Base-by-base conservation (phyloP, 1,284 basidiomycete species). In the Cryptococcus sp. region DNA sequence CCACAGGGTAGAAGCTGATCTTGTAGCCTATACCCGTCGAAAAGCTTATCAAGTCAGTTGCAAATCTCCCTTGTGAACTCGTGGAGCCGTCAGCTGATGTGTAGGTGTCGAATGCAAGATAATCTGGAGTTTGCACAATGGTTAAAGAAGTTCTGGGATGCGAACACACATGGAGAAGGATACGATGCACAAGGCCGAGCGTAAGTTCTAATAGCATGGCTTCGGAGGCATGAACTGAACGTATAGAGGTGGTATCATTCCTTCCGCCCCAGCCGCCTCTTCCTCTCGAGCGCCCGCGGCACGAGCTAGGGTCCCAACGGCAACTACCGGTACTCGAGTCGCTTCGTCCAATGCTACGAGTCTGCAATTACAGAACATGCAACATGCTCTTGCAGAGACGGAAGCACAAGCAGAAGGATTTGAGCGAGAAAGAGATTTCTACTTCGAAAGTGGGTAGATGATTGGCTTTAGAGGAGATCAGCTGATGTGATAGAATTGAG, bases 111-210 rank as follows among this genome's bases (percentile, higher is more conserved):
- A 80, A 98, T 98, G 94, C 96, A 98, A 86, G 96, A 98, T 77
- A 99, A 99, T 76, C 85, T 99, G 63, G 96, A 99, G 74, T 98
- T 98, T 77, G 73, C 94, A 52, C 94, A 99, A 75, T 98, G 94
- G 94, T 81, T 91, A 67, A 93, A 93, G 72, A 87, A 87, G 49
- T 97, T 86, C 76, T 98, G 96, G 94, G 92, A 98, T 69, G 77
- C 82, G 43, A 90, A 96, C 78, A 93, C 85, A 70, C 83, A 85
- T 3, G 94, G 93, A 0, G 85, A 88, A 50, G 81, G 80, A 7
- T 99, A 99, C 70, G 92, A 98, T 70, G 80, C 96, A 0, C 84
- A 87, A 1, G 90, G 78, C 11, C 59, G 74, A 61, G 57, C 67
- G 72, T 74, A 50, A 63, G 70, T 70, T 9, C 7, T 19, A 16